phyloP scores from a whole-genome alignment of 1,284 basidiomycete genomes.

The Lignosus rhinocerotis region DNA sequence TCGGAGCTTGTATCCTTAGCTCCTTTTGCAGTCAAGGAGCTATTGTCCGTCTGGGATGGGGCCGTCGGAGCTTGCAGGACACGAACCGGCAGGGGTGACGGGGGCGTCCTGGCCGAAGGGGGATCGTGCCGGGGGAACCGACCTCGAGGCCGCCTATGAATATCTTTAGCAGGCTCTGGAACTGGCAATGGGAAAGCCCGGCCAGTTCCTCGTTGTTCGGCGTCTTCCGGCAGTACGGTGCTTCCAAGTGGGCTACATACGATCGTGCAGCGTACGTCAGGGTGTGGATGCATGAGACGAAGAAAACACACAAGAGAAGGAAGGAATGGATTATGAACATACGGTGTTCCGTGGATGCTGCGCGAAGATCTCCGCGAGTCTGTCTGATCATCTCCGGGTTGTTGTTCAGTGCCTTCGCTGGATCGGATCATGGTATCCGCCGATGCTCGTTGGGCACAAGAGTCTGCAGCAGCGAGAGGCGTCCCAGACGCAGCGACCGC shows the following conservation, averaged over 20 bases:
- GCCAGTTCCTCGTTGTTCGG: slow-evolving; percentile 41
- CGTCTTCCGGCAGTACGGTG: slow-evolving; percentile 41
- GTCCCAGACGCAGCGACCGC: slow-evolving; percentile 51
- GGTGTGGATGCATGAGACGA: too few relatives aligned
- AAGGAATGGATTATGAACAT: slow-evolving; percentile 16
- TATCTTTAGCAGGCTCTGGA: slow-evolving; percentile 33
- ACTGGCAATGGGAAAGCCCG: slow-evolving; percentile 45
- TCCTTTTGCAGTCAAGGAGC: too few relatives aligned
- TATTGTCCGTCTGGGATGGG: too few relatives aligned
- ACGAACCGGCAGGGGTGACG: slow-evolving; percentile 40
- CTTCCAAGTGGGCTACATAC: slow-evolving; percentile 35
- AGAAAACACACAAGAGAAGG: too few relatives aligned
- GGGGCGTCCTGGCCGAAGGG: slow-evolving; percentile 35
- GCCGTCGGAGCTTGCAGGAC: slow-evolving; percentile 39
- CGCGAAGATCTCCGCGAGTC: slow-evolving; percentile 58
- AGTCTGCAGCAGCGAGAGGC: slow-evolving; percentile 50
- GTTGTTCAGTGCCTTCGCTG: slow-evolving; percentile 56
- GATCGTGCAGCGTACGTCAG: background rate
- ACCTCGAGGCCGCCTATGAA: slow-evolving; percentile 33
- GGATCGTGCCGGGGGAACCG: slow-evolving; percentile 38
- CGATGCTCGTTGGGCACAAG: slow-evolving; percentile 61
- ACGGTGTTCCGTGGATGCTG: slow-evolving; percentile 55
- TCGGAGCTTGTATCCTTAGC: slow-evolving; percentile 35
- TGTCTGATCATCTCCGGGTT: slow-evolving; percentile 53
- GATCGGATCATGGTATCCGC: slow-evolving; percentile 60